A percentile compares a stretch with the other conserved stretches of the same genome.
Conservation (phyloP, 148 eudicot genomes). For the Drosera capensis region DNA sequence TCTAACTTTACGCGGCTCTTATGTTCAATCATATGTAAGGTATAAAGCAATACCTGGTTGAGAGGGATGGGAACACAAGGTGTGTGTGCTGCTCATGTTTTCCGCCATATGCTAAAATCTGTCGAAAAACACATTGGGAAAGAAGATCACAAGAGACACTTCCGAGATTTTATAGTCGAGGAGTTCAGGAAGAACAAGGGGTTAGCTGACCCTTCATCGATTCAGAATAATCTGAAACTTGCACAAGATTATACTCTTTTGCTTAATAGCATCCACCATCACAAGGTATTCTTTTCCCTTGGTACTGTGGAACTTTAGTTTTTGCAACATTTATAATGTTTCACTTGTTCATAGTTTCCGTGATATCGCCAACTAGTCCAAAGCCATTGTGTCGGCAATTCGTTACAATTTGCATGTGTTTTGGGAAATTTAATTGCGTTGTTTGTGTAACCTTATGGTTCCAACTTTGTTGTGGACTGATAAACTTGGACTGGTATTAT, state of each 20-base stretch:
- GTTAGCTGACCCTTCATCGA: slow-evolving; percentile 21
- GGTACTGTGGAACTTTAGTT: not conserved
- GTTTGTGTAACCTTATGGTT: no score
- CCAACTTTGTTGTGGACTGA: no score
- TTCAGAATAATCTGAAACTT: slow-evolving; percentile 49
- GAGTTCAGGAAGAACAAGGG: slow-evolving; percentile 44
- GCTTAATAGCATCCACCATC: slow-evolving; percentile 74
- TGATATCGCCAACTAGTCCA: no score
- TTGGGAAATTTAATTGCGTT: no score
- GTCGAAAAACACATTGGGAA: slow-evolving; percentile 65
- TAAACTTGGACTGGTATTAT: no score
- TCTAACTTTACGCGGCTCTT: no score
- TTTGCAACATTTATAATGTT: no score
- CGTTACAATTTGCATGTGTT: no score
- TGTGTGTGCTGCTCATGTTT: slow-evolving; percentile 34
- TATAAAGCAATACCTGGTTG: not conserved
- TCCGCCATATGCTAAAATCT: slow-evolving; percentile 53
- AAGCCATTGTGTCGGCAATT: no score
- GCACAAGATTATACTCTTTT: slow-evolving; percentile 51
- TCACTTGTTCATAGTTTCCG: no score
- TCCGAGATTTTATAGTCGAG: slow-evolving; percentile 34
- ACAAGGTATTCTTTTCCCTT: slow-evolving; percentile 33
- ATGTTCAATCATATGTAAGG: slow-evolving; percentile 1
- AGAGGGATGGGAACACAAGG: slow-evolving; percentile 46
- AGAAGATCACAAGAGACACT: slow-evolving; percentile 51